Evolutionary conservation across 2,329 filamentous ascomycete genomes (phyloP), one percentile per base, ranked within the genome.

Genomic region (Ophiostoma sp.): DNA sequence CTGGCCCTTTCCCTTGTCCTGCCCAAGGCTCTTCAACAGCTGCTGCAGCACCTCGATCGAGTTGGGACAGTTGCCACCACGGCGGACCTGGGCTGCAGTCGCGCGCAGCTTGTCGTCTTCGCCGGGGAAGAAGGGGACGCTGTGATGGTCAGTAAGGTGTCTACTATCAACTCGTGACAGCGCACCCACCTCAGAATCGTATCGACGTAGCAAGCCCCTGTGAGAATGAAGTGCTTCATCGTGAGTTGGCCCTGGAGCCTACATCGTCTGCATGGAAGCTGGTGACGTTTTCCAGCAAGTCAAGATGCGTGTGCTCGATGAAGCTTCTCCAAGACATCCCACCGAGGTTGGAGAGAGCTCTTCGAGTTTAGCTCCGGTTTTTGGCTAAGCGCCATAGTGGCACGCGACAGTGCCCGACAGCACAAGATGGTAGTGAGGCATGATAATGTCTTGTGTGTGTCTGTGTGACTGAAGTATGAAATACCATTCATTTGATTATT

Each of bases 61-160:
- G 79, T 94, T 94, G 31, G 90, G 87, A 75, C 90, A 90, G 80
- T 94, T 95, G 42, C 92, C 92, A 70, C 92, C 92, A 33, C 91
- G 87, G 39, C 92, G 88, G 59, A 86, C 85, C 48, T 83, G 82
- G 72, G 92, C 79, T 31, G 79, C 84, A 1, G 87, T 87, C 22
- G 92, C 91, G 42, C 92, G 90, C 55, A 93, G 84, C 81, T 94
- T 94, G 66, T 89, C 86, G 82, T 95, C 92, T 82, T 94, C 92
- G 7, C 81, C 81, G 1, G 92, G 92, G 79, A 89, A 93, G 78
- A 88, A 82, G 2, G 90, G 88, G 45, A 93, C 87, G 75, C 90
- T 92, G 76, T 92, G 5, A 12, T 6, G 72, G 69, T 70, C 22
- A 71, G 31, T 19, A n/a, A 12, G 15, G 70, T 25, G n/a, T 55